Evolutionary conservation across 768 basidiomycete species (phyloP), one percentile per base, ranked within the genome.

Genomic region (Pleurotus ostreatus): DNA sequence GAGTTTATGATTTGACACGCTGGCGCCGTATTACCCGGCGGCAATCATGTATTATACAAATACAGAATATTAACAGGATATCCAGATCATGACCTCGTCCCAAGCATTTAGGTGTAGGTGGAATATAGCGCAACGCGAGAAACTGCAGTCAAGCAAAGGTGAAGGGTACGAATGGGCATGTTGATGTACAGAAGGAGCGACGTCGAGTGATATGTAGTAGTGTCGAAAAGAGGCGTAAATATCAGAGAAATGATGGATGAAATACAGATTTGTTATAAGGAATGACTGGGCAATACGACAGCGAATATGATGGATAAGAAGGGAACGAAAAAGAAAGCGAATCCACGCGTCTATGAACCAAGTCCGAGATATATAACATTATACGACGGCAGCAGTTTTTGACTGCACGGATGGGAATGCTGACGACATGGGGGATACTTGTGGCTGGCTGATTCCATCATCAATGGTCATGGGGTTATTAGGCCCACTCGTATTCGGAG

Each of bases 371-470:
- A 51, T 57, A 45, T n/a, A 12, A 2, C 38, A 20, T 37, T 45
- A 46, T 15, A 45, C 61, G 22, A 63, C 67, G 15, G 71, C 62
- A 7, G 70, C 65, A 12, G 65, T 63, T 9, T 74, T 72, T 41
- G 74, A 64, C 57, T 77, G 75, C 23, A 74, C 70, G 20, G 75
- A 64, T 11, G 90, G 90, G 70, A 92, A 92, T 41, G 89, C 90
- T 20, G 88, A 89, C 13, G 89, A 91, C 87, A 92, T 83, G 0
- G 90, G 90, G 15, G 89, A 92, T 20, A 81, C 75, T 64, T 84
- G 84, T 18, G 77, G 66, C 63, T 79, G 82, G 46, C 69, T 73
- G 22, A 67, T 63, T 26, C 75, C 76, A 22, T 81, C 78, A 25
- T 67, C 73, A 46, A 65, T 64, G 22, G 53, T 60, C 12, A 61